Percentiles rank a stretch among this genome's conserved stretches.
Evolutionary conservation across 495 filamentous ascomycete species (phyloP).

Genomic region (Viridothelium virens): DNA sequence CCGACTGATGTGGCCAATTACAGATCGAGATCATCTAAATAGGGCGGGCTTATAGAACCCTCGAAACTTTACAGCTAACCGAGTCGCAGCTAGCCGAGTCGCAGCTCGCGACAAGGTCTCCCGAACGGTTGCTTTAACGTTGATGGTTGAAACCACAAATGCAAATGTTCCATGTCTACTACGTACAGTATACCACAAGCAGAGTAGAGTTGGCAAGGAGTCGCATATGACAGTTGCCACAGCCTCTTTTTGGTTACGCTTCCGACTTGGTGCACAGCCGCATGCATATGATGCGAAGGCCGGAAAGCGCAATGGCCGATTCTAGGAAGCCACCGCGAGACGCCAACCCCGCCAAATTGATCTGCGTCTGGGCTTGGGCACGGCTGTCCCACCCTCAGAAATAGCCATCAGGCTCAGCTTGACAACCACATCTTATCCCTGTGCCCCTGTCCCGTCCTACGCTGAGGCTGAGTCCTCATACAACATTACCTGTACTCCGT

Average conservation of each 20-base stretch:
- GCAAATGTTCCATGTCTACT: no score
- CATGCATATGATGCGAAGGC: not conserved
- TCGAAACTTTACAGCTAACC: no score
- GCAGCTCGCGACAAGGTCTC: no score
- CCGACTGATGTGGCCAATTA: no score
- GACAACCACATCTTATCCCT: not conserved
- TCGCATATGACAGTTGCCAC: not conserved
- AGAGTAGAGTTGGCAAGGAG: not conserved
- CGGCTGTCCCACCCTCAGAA: not conserved
- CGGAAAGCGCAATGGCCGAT: conserved; percentile 6
- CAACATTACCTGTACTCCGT: not conserved
- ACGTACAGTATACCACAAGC: not conserved
- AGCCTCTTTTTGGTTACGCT: no score
- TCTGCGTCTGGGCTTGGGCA: not conserved
- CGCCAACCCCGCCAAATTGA: conserved; percentile 1
- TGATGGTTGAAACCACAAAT: no score
- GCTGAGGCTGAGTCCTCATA: conserved; percentile 5
- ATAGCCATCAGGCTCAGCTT: conserved; percentile 7
- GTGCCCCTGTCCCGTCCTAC: not conserved
- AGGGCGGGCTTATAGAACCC: no score
- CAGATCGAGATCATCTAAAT: no score
- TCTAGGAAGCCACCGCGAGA: not conserved
- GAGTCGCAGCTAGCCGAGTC: no score
- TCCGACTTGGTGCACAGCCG: conserved; percentile 2
- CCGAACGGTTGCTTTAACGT: no score